phyloP scores from a whole-genome alignment of 2,329 filamentous ascomycete species.

The Fusarium concolor region DNA sequence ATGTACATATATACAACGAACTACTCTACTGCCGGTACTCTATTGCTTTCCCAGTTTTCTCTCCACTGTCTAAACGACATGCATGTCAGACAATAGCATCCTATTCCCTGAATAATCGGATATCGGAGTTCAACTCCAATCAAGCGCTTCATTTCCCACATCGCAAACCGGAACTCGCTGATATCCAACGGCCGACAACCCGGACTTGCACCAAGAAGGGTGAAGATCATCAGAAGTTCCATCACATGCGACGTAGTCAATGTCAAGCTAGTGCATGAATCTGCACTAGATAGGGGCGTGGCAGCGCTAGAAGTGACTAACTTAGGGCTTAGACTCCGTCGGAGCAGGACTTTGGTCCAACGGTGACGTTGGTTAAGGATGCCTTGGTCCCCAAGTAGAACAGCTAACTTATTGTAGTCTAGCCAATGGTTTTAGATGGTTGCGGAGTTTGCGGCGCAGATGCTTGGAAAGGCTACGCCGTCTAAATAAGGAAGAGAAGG shows the following conservation, averaged over 20 bases:
- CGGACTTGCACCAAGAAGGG: accelerated
- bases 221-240: accelerated
- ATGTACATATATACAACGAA: neutral
- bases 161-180: neutral
- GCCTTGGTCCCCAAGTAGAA: too few relatives aligned
- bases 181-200: neutral
- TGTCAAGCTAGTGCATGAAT: neutral
- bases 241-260: neutral
- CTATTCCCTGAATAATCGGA: neutral
- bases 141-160: neutral
- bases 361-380: neutral
- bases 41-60: too few relatives aligned
- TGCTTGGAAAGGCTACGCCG: too few relatives aligned
- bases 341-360: neutral
- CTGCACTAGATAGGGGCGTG: neutral
- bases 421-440: neutral
- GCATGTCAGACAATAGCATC: neutral
- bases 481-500: too few relatives aligned
- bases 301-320: accelerated
- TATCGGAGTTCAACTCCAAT: neutral
- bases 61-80: too few relatives aligned
- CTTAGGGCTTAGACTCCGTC: accelerated
- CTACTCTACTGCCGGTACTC: too few relatives aligned
- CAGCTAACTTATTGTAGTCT: too few relatives aligned
- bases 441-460: too few relatives aligned